These are phyloP conservation scores for Ogataea nitratoaversa DNA, from an alignment of 805 yeast species.

Conservation along the genomic window DNA sequence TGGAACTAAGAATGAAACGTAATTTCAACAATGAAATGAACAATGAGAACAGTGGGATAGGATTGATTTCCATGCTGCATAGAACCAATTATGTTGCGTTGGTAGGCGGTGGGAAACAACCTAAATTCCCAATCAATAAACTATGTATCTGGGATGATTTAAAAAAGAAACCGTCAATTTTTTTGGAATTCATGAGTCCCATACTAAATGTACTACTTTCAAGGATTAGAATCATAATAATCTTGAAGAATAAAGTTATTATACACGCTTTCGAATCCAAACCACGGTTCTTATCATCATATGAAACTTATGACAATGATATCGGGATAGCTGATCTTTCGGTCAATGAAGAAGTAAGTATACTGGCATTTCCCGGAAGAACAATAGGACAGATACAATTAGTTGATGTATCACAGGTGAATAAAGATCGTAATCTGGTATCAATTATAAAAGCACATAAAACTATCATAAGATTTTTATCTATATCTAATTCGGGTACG, in stretches of 20 bases:
- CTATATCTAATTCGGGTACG: conserved; percentile 59
- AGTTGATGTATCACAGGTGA: conserved; percentile 65
- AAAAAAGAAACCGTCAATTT: conserved; percentile 66
- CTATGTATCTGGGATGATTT: conserved; percentile 90
- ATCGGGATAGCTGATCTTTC: conserved; percentile 55
- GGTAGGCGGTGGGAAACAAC: conserved; percentile 84
- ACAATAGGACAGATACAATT: conserved; percentile 75
- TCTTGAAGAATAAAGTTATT: conserved; percentile 59
- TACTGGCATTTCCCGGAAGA: conserved; percentile 75
- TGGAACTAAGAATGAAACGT: conserved; percentile 68
- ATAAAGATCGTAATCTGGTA: conserved; percentile 58
- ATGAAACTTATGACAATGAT: conserved; percentile 63
- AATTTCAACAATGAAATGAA: conserved; percentile 29
- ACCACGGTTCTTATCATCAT: conserved; percentile 60
- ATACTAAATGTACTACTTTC: conserved; percentile 72
- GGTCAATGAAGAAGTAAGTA: conserved; percentile 24
- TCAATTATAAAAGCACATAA: conserved; percentile 78
- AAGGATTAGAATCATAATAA: conserved; percentile 70
- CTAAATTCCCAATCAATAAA: conserved; percentile 74
- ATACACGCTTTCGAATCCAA: conserved; percentile 80
- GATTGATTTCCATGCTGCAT: conserved; percentile 75
- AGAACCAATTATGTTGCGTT: conserved; percentile 87
- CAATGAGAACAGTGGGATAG: conserved; percentile 51
- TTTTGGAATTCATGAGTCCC: conserved; percentile 71
- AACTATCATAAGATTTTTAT: conserved; percentile 56